Evolutionary conservation across 2,329 filamentous ascomycete species (phyloP).

Genomic region (Apiospora aurea): DNA sequence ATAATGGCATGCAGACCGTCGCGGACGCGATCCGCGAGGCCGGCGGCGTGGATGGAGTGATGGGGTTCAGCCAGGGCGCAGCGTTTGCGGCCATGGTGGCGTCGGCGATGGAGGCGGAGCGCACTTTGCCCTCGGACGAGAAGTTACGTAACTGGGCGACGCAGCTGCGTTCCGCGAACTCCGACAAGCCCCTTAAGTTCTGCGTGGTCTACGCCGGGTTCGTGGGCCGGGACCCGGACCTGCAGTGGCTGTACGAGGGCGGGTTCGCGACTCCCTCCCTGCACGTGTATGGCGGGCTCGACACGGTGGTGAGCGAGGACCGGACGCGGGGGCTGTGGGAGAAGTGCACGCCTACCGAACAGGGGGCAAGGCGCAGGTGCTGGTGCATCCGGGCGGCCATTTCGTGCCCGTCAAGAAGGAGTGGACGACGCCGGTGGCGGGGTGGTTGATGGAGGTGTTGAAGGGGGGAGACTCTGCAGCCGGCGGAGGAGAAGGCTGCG

Average conservation of each 20-base stretch:
- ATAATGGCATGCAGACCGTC: conserved; percentile 70
- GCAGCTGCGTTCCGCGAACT: conserved; percentile 58
- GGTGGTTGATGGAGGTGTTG: conserved; percentile 65
- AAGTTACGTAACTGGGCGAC: conserved; percentile 49
- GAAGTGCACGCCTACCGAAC: conserved; percentile 61
- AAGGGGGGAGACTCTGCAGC: conserved; percentile 27
- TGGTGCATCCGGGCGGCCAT: conserved; percentile 87
- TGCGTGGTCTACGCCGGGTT: conserved; percentile 72
- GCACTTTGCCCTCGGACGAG: conserved; percentile 32
- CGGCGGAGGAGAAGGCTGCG: conserved; percentile 31
- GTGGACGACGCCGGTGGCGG: conserved; percentile 77
- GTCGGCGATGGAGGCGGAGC: conserved; percentile 68
- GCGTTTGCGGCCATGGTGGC: conserved; percentile 76
- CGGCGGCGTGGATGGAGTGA: conserved; percentile 76
- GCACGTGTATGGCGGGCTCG: conserved; percentile 83
- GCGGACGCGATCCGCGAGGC: conserved; percentile 67
- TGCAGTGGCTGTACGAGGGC: conserved; percentile 42
- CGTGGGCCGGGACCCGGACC: conserved; percentile 50
- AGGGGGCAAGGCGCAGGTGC: conserved; percentile 54
- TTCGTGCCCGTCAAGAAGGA: conserved; percentile 86
- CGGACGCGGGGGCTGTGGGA: conserved; percentile 73
- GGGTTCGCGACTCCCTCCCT: conserved; percentile 75
- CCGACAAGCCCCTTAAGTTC: conserved; percentile 57
- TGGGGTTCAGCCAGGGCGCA: conserved; percentile 85
- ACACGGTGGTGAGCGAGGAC: conserved; percentile 85